These are phyloP conservation scores for Pythium angustatum DNA, from an alignment of 352 stramenopile species.

Conservation along the genomic window DNA sequence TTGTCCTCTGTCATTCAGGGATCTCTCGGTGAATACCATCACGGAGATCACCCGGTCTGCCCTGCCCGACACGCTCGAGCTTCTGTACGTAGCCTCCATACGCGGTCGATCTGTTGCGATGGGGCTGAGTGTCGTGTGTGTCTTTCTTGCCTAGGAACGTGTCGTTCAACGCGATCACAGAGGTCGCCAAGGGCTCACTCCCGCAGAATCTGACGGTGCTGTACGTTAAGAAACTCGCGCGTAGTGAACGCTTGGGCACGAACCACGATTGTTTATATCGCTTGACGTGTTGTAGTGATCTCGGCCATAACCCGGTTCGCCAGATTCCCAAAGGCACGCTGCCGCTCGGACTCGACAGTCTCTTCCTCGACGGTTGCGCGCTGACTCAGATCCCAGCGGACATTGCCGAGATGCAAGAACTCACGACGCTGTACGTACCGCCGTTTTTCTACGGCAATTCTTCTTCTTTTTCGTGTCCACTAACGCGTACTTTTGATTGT, in stretches of 20 bases:
- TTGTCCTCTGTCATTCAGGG: no score
- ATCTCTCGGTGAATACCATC: conserved; percentile 14
- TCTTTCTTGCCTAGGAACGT: neutral
- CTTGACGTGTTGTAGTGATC: conserved; percentile 2
- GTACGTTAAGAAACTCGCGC: no score
- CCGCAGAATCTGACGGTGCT: neutral
- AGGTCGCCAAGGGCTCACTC: neutral
- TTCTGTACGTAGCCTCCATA: conserved; percentile 13
- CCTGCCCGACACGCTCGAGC: neutral
- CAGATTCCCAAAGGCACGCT: neutral
- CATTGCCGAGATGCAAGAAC: conserved; percentile 2
- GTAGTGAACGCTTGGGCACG: no score
- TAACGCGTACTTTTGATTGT: neutral
- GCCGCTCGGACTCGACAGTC: neutral
- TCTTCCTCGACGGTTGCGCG: conserved; percentile 3
- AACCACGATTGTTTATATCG: no score
- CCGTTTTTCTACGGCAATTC: no score
- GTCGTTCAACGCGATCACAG: conserved; percentile 1
- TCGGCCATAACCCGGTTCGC: conserved; percentile 1
- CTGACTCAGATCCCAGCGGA: conserved; percentile 16
- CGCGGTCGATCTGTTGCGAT: neutral
- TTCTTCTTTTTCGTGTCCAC: no score
- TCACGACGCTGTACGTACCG: conserved; percentile 16
- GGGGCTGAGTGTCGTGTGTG: neutral
- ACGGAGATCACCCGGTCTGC: neutral